phyloP scores from a whole-genome alignment of 345 rosid species.

The Citropsis articulata region DNA sequence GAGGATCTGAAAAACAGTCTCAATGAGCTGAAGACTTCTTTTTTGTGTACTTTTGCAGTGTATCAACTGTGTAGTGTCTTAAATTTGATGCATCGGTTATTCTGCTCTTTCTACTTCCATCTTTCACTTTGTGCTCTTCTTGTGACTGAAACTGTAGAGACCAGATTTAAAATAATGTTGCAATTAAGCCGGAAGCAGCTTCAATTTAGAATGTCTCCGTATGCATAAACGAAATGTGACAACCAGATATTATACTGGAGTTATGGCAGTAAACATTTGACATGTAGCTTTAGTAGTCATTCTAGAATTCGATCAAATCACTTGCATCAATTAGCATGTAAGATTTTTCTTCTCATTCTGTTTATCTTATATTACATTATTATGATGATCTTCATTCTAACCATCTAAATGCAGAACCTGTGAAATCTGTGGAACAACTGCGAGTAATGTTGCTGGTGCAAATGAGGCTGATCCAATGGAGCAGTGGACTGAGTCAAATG shows the following conservation, averaged over 20 bases:
- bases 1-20: background rate
- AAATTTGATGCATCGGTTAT: background rate
- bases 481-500: slow-evolving; percentile 41
- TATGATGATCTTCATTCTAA: background rate
- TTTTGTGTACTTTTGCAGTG: background rate
- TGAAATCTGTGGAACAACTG: slow-evolving; percentile 90
- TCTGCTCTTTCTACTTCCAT: background rate
- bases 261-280: background rate
- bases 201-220: background rate
- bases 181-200: background rate
- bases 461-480: slow-evolving; percentile 49
- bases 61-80: background rate
- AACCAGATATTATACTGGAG: background rate
- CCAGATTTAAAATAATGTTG: background rate
- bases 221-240: background rate
- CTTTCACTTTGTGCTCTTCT: background rate
- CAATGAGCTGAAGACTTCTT: background rate
- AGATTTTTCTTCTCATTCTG: background rate
- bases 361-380: background rate
- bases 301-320: background rate
- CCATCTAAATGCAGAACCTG: slow-evolving; percentile 59
- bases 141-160: background rate
- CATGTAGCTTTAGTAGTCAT: background rate
- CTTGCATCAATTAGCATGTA: background rate
- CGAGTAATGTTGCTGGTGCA: slow-evolving; percentile 56